phyloP scores from a whole-genome alignment of 2,329 filamentous ascomycete genomes.

The Monosporascus sp. region DNA sequence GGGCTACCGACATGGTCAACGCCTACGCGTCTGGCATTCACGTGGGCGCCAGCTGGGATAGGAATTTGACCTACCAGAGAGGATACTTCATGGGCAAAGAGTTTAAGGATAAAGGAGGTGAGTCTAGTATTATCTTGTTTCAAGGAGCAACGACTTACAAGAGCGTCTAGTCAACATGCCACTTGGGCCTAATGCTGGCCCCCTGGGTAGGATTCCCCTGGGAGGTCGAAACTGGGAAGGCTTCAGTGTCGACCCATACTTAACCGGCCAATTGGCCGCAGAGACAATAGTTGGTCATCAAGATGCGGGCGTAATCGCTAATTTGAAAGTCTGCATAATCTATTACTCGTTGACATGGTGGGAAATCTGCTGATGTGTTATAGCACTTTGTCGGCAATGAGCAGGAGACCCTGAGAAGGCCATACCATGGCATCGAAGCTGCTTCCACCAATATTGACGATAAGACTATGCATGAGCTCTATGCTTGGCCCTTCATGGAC shows the following conservation, averaged over 20 bases:
- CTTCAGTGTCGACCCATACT: constrained; percentile 60
- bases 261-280: constrained; percentile 65
- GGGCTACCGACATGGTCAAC: constrained; percentile 42
- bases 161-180: constrained; percentile 43
- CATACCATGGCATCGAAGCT: constrained; percentile 42
- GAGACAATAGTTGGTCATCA: constrained; percentile 72
- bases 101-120: constrained; percentile 46
- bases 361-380: constrained; percentile 19
- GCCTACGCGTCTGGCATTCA: constrained; percentile 43
- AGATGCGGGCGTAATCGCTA: constrained; percentile 72
- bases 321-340: constrained; percentile 46
- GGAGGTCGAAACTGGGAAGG: constrained; percentile 67
- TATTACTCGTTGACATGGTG: neutral
- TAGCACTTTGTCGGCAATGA: constrained; percentile 57
- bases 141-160: constrained; percentile 3
- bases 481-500: constrained; percentile 62
- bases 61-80: constrained; percentile 44
- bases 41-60: constrained; percentile 48
- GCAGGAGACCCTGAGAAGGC: constrained; percentile 47
- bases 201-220: constrained; percentile 60
- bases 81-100: constrained; percentile 50
- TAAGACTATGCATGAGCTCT: constrained; percentile 58
- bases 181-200: constrained; percentile 64
- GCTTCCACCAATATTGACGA: constrained; percentile 60
- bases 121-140: neutral